These are phyloP conservation scores for Penicillium sp. DNA, from an alignment of 2,329 filamentous ascomycete species.

Conservation along the genomic window DNA sequence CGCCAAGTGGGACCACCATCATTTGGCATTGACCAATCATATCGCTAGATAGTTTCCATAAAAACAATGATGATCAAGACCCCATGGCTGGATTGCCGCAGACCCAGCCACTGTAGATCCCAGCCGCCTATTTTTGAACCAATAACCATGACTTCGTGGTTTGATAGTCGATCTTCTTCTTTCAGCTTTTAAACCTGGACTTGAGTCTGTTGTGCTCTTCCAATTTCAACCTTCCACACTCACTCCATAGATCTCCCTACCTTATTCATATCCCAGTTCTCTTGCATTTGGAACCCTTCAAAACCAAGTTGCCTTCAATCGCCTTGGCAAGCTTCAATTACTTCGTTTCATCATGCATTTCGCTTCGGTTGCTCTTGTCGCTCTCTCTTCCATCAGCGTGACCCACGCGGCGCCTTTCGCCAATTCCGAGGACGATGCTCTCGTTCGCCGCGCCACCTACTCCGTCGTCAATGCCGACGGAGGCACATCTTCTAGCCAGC, in stretches of 20 bases:
- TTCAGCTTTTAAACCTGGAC: conserved; percentile 3
- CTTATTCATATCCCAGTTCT: neutral
- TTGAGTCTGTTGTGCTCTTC: neutral
- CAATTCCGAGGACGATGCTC: conserved; percentile 20
- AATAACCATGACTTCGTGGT: conserved; percentile 11
- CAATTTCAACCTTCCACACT: neutral
- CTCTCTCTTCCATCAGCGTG: conserved; percentile 28
- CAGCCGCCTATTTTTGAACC: conserved; percentile 24
- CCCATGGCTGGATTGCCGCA: conserved; percentile 10
- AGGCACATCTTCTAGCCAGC: conserved; percentile 10
- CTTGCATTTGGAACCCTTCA: conserved; percentile 5
- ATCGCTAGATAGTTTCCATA: neutral
- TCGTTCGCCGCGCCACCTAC: conserved; percentile 29
- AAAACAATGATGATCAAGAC: conserved; percentile 9
- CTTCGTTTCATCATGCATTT: conserved; percentile 28
- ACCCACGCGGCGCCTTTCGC: conserved; percentile 30
- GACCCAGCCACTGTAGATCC: conserved; percentile 25
- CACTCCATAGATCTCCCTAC: neutral
- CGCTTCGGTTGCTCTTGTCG: conserved; percentile 25
- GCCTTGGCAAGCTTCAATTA: conserved; percentile 1
- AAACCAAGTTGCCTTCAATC: conserved; percentile 4
- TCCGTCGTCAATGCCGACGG: conserved; percentile 36
- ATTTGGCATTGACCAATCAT: conserved; percentile 4
- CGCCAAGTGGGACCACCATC: neutral
- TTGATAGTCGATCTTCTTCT: conserved; percentile 1